These are phyloP conservation scores for Diaporthe capsici DNA, from an alignment of 2,329 filamentous ascomycete species.

Conservation along the genomic window DNA sequence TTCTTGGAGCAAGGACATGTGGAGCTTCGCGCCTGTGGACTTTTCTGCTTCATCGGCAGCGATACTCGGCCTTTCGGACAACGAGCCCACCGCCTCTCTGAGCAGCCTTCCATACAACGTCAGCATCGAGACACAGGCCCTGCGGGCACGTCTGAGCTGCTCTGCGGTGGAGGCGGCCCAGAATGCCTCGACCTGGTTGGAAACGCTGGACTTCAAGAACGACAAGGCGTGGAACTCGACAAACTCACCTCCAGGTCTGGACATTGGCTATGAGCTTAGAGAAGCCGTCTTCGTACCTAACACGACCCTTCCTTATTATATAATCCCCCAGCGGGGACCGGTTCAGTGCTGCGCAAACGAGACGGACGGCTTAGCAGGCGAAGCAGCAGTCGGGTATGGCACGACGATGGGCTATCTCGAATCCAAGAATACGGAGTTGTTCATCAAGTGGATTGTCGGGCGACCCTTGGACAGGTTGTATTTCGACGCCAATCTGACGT, in stretches of 20 bases:
- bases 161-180: not conserved
- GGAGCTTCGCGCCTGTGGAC: not conserved
- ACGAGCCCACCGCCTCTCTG: not conserved
- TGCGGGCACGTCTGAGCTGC: not conserved
- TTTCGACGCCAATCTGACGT: not conserved
- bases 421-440: not conserved
- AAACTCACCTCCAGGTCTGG: not conserved
- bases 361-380: not conserved
- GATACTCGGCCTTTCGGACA: not conserved
- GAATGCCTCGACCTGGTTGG: conserved; percentile 2
- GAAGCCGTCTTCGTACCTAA: not conserved
- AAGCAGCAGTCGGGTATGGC: not conserved
- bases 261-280: not conserved
- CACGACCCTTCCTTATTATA: not conserved
- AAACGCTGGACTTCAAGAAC: not conserved
- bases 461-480: not conserved
- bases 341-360: conserved; percentile 14
- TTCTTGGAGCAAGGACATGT: not conserved
- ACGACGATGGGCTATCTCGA: not conserved
- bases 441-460: not conserved
- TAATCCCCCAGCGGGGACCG: not conserved
- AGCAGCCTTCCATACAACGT: conserved; percentile 4
- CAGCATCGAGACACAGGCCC: not conserved
- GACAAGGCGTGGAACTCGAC: not conserved
- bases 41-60: not conserved